phyloP scores from a whole-genome alignment of 306 rosid genomes.

The Hippophae gyantsensis region DNA sequence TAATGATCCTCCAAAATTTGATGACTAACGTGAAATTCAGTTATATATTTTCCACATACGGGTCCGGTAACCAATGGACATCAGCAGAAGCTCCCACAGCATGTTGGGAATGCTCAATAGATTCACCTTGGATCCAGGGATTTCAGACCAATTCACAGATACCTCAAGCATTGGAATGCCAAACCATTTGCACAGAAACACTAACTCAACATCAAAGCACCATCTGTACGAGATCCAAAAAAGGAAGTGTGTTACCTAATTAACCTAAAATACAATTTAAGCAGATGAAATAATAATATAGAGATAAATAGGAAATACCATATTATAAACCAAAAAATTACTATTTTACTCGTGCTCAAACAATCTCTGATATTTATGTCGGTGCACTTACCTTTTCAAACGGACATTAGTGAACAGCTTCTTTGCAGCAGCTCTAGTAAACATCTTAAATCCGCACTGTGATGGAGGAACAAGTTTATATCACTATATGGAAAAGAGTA shows the following conservation, averaged over 20 bases:
- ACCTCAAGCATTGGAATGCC: slow-evolving; percentile 64
- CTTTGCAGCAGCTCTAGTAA: slow-evolving; percentile 87
- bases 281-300: no score
- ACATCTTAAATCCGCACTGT: slow-evolving; percentile 98
- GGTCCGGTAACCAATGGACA: slow-evolving; percentile 81
- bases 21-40: slow-evolving; percentile 19
- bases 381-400: slow-evolving; percentile 52
- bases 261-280: no score
- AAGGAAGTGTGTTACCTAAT: no score
- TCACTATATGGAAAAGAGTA: slow-evolving; percentile 16
- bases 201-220: slow-evolving; percentile 95
- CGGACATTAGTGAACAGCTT: slow-evolving; percentile 81
- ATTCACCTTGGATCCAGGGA: slow-evolving; percentile 98
- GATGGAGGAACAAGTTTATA: slow-evolving; percentile 19
- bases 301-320: no score
- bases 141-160: slow-evolving; percentile 94
- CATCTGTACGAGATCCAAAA: slow-evolving; percentile 46
- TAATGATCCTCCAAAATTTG: slow-evolving; percentile 1
- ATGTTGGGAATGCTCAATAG: slow-evolving; percentile 86
- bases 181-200: slow-evolving; percentile 65
- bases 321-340: no score
- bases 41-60: slow-evolving; percentile 70
- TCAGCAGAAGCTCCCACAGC: slow-evolving; percentile 96
- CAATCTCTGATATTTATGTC: neutral
- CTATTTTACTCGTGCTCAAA: neutral